Evolutionary conservation across 1,284 basidiomycete species (phyloP).

Genomic region (Naganishia liquefaciens): DNA sequence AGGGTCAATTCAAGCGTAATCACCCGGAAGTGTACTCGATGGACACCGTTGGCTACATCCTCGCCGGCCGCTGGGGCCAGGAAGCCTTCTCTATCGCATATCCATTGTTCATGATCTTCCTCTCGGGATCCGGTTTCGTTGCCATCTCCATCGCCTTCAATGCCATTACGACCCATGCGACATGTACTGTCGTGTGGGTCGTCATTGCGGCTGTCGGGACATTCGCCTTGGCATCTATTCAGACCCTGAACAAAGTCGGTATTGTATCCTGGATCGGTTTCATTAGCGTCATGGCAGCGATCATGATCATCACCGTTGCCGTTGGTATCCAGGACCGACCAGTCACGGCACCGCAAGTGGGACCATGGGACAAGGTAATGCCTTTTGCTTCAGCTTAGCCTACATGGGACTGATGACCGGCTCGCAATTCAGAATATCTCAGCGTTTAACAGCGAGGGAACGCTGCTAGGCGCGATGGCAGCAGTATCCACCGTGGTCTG

Average conservation of each 20-base stretch:
- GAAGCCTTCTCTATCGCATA: slow-evolving; percentile 37
- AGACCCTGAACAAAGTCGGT: slow-evolving; percentile 44
- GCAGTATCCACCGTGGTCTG: slow-evolving; percentile 44
- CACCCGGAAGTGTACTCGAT: slow-evolving; percentile 43
- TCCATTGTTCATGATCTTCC: slow-evolving; percentile 40
- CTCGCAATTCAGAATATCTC: slow-evolving; percentile 31
- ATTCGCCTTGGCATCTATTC: slow-evolving; percentile 41
- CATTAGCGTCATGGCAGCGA: slow-evolving; percentile 40
- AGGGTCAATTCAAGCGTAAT: slow-evolving; percentile 39
- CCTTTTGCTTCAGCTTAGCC: background rate
- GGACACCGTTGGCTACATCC: slow-evolving; percentile 36
- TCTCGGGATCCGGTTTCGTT: slow-evolving; percentile 39
- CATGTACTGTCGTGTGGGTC: slow-evolving; percentile 44
- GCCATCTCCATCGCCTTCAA: slow-evolving; percentile 45
- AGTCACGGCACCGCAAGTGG: slow-evolving; percentile 34
- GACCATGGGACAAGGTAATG: slow-evolving; percentile 32
- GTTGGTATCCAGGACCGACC: slow-evolving; percentile 46
- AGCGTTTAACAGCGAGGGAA: slow-evolving; percentile 38
- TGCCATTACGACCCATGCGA: slow-evolving; percentile 42
- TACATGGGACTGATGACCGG: too few species aligned
- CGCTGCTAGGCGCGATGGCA: slow-evolving; percentile 41
- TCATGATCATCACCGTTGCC: slow-evolving; percentile 43
- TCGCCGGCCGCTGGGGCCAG: slow-evolving; percentile 41
- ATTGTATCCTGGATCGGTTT: slow-evolving; percentile 45
- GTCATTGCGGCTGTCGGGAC: slow-evolving; percentile 38